Evolutionary conservation across 1,284 basidiomycete genomes (phyloP), one percentile per base, ranked within the genome.

Genomic region (Heterobasidion irregulare): DNA sequence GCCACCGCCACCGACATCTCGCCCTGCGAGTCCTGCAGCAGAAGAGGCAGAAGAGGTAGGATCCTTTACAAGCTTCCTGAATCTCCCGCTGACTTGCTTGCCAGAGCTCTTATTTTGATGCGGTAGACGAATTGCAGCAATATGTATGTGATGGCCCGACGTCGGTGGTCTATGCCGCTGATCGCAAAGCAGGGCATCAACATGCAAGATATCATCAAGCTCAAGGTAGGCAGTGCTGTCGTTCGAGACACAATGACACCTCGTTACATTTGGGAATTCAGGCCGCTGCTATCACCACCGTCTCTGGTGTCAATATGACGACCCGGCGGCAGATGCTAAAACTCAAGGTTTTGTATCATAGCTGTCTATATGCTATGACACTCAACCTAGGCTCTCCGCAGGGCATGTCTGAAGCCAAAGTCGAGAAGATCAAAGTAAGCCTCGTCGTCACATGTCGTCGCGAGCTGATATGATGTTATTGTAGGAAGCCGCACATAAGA

Each of bases 351-450:
- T 55, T 66, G 56, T 55, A 26, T 2, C 46, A 18, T 51, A 26
- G 41, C 18, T 45, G 33, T 59, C 43, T 50, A 7, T 46, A 34
- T 26, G 19, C 10, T 34, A 13, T 41, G 8, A 19, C 16, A 15
- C 15, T 47, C 41, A 38, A 45, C 32, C 16, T 33, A 43, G 34
- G 26, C 26, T 26, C 15, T 45, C 47, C 47, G 58, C 57, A 89
- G 86, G 88, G 88, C 34, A 85, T 90, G 79, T 92, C 89, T 2
- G 89, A 92, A 62, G 90, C 94, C 1, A 97, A 97, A 68, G 92
- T 97, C 0, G 94, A 97, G 66, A 97, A 97, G 68, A 90, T 97
- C 64, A 96, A 96, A 76, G 93, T 84, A 57, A 61, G 67, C 58
- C 10, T 47, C 33, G 45, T 18, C 53, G 50, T 55, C n/a, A 26